Evolutionary conservation across 2,329 filamentous ascomycete species (phyloP).

Genomic region (Mariannaea elegans): DNA sequence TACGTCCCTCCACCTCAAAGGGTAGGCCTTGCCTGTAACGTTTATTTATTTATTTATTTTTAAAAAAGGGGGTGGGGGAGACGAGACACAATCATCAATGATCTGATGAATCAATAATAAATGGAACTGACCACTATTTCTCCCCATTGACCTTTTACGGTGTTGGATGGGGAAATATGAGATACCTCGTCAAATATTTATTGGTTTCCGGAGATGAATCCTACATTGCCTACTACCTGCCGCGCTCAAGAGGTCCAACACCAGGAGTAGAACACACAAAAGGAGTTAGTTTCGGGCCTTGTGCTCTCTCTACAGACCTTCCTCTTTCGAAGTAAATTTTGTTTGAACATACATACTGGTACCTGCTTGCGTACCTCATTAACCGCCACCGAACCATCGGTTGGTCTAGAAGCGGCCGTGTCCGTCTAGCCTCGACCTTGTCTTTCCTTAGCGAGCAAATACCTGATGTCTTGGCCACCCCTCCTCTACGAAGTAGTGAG

Average conservation of each 20-base stretch:
- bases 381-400: constrained; percentile 13
- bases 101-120: not conserved
- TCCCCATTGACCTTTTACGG: no score
- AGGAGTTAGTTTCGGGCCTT: not conserved
- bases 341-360: not conserved
- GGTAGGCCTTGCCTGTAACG: not conserved
- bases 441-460: not conserved
- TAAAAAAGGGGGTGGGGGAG: not conserved
- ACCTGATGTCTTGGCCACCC: no score
- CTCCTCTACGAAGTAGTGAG: not conserved
- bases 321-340: constrained; percentile 9
- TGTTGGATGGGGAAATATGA: no score
- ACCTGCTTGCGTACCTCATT: not conserved
- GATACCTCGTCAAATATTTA: no score
- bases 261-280: not conserved
- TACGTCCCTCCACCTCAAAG: not conserved
- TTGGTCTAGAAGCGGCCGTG: constrained; percentile 17
- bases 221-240: not conserved
- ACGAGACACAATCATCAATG: no score
- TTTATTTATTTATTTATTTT: no score
- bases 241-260: no score
- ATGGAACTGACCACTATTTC: not conserved
- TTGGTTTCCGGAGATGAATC: not conserved
- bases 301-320: constrained; percentile 3
- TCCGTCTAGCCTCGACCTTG: not conserved